Percentiles rank a stretch among this genome's conserved stretches.
These are phyloP conservation scores for Verticillium isaacii DNA, from an alignment of 2,329 filamentous ascomycete species.

Conservation along the genomic window DNA sequence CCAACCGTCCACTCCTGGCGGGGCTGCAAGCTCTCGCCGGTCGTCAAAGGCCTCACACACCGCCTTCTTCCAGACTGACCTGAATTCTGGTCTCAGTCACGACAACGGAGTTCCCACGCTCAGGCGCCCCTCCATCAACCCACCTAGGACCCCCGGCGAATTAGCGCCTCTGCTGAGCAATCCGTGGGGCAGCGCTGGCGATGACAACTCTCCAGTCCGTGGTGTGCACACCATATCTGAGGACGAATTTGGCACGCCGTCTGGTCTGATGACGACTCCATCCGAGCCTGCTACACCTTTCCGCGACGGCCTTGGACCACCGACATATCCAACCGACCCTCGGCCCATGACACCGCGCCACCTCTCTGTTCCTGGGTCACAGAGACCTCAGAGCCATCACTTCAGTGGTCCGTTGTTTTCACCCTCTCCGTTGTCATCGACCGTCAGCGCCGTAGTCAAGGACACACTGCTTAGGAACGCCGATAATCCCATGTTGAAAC, in stretches of 20 bases:
- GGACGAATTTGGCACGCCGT: slow-evolving; percentile 25
- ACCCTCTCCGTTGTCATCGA: slow-evolving; percentile 55
- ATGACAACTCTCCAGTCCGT: slow-evolving; percentile 20
- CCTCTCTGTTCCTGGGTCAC: slow-evolving; percentile 3
- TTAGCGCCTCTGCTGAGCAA: slow-evolving; percentile 35
- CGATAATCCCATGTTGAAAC: slow-evolving; percentile 31
- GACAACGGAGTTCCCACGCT: slow-evolving; percentile 30
- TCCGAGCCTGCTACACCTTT: slow-evolving; percentile 26
- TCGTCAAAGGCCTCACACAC: slow-evolving; percentile 43
- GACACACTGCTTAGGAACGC: slow-evolving; percentile 47
- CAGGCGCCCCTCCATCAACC: slow-evolving; percentile 24
- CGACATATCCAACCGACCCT: slow-evolving; percentile 12
- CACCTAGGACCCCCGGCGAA: slow-evolving; percentile 29
- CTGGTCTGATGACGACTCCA: slow-evolving; percentile 16
- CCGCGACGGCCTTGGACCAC: slow-evolving; percentile 18
- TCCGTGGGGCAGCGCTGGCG: slow-evolving; percentile 35
- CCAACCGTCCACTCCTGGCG: slow-evolving; percentile 16
- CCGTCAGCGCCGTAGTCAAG: slow-evolving; percentile 52
- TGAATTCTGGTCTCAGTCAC: slow-evolving; percentile 25
- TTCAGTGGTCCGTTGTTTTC: slow-evolving; percentile 49
- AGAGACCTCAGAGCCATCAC: slow-evolving; percentile 30
- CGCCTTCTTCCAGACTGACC: slow-evolving; percentile 34
- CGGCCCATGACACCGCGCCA: slow-evolving; percentile 20
- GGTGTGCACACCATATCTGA: slow-evolving; percentile 32
- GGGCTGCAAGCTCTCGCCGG: slow-evolving; percentile 32